phyloP scores from a whole-genome alignment of 1,284 basidiomycete species.

The Meripilus lineatus region DNA sequence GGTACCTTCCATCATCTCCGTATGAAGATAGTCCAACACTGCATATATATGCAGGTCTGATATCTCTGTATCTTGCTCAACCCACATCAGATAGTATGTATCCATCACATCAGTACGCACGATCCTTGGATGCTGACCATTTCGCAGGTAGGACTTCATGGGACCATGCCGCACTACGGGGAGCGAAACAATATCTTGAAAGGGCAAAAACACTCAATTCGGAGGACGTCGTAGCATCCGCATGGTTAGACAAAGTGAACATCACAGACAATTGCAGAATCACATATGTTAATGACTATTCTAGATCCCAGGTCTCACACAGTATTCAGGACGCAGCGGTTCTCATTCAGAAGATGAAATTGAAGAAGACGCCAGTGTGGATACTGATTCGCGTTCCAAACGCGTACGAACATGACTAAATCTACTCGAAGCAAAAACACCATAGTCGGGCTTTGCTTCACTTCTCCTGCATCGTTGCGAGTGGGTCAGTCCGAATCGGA shows the following conservation, averaged over 20 bases:
- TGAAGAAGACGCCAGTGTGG: conserved; percentile 13
- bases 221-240: conserved; percentile 46
- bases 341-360: conserved; percentile 43
- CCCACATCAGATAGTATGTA: conserved; percentile 8
- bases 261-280: background rate
- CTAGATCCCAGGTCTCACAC: conserved; percentile 17
- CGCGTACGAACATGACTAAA: conserved; percentile 19
- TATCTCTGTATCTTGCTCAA: conserved; percentile 59
- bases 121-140: conserved; percentile 15
- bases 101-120: background rate
- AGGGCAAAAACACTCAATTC: conserved; percentile 56
- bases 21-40: conserved; percentile 77
- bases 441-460: no score
- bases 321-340: background rate
- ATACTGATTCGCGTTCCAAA: conserved; percentile 22
- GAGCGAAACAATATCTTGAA: conserved; percentile 61
- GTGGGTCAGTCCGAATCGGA: conserved; percentile 44
- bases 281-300: conserved; percentile 4
- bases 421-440: conserved; percentile 3
- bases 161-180: conserved; percentile 40
- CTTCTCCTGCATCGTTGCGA: no score
- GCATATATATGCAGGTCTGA: conserved; percentile 78
- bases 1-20: conserved; percentile 81
- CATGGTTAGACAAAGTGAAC: conserved; percentile 50
- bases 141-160: conserved; percentile 13